A percentile compares a stretch with the other conserved stretches of the same genome.
Conservation (phyloP, 805 yeast genomes). For the Teunomyces aglyptinius region DNA sequence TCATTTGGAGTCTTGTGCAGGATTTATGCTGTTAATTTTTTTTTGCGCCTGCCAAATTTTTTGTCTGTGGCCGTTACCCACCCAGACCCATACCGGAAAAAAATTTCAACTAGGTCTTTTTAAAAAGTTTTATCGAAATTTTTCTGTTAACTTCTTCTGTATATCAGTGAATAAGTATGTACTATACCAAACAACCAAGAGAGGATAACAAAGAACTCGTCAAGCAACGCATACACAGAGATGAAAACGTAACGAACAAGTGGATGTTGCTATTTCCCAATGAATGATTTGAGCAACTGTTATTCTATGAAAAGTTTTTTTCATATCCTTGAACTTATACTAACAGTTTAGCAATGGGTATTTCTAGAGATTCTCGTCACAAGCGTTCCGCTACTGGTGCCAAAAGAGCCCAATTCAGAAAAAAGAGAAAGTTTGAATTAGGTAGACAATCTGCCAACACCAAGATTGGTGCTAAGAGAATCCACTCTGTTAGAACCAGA, state of each 20-base stretch:
- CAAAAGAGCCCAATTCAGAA: conserved; percentile 99
- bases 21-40: background rate
- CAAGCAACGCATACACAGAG: background rate
- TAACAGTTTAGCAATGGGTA: conserved; percentile 74
- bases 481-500: conserved; percentile 98
- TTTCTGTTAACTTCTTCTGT: conserved; percentile 10
- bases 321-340: conserved; percentile 13
- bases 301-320: background rate
- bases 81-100: conserved; percentile 5
- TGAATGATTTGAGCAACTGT: background rate
- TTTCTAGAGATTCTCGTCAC: conserved; percentile 99
- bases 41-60: background rate
- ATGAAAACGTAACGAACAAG: too few species aligned
- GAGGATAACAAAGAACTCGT: background rate
- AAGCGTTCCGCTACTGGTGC: conserved; percentile 99
- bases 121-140: conserved; percentile 12
- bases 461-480: conserved; percentile 98
- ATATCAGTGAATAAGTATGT: conserved; percentile 11
- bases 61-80: conserved; percentile 1
- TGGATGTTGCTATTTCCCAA: too few species aligned
- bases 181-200: background rate
- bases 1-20: background rate
- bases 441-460: conserved; percentile 99
- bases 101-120: conserved; percentile 10
- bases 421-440: conserved; percentile 99